A percentile compares a stretch with the other conserved stretches of the same genome.
phyloP scores from a whole-genome alignment of 495 filamentous ascomycete species.

The Lentithecium fluviatile region DNA sequence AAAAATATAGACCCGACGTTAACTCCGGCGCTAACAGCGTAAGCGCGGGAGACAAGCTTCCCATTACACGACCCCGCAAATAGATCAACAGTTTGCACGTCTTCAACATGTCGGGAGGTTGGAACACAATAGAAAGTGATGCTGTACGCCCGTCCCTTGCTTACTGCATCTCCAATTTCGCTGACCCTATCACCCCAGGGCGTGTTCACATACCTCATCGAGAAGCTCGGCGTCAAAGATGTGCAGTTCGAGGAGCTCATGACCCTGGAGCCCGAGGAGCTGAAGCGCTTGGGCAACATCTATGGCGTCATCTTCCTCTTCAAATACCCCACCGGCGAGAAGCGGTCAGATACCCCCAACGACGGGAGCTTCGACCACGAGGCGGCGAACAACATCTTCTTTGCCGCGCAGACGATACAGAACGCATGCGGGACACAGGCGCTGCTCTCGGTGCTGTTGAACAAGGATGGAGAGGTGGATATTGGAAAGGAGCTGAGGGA shows the following conservation, averaged over 20 bases:
- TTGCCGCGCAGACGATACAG: conserved; percentile 96
- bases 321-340: conserved; percentile 84
- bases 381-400: conserved; percentile 78
- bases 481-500: conserved; percentile 67
- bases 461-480: conserved; percentile 62
- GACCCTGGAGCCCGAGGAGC: conserved; percentile 75
- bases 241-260: conserved; percentile 98
- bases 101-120: conserved; percentile 54
- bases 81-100: too few species aligned
- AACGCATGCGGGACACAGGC: conserved; percentile 99
- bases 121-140: conserved; percentile 88
- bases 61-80: conserved; percentile 16
- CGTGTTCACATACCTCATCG: conserved; percentile 92
- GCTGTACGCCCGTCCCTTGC: conserved; percentile 59
- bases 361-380: conserved; percentile 78
- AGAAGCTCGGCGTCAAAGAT: conserved; percentile 85
- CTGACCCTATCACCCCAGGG: conserved; percentile 58
- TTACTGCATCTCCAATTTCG: conserved; percentile 1
- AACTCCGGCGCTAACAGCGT: background rate
- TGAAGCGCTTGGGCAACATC: conserved; percentile 71
- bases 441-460: conserved; percentile 86
- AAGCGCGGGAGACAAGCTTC: background rate
- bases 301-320: conserved; percentile 99
- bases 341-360: conserved; percentile 58
- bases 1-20: background rate